A percentile compares a stretch with the other conserved stretches of the same genome.
phyloP scores from a whole-genome alignment of 352 stramenopile species.

The Globisporangium cylindrosporum region DNA sequence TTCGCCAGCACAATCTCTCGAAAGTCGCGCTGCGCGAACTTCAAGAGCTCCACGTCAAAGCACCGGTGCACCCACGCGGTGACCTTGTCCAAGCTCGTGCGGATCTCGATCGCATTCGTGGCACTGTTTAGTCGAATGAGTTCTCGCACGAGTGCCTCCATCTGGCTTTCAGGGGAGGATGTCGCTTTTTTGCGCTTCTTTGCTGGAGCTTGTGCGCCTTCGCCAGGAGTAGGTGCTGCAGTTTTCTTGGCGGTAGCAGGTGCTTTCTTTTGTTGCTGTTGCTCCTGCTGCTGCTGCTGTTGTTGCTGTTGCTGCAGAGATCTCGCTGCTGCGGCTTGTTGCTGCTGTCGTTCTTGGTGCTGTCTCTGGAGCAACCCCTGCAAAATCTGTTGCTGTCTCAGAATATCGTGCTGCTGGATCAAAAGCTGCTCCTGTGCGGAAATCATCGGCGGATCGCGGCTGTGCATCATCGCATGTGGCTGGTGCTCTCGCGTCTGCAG shows the following conservation, averaged over 20 bases:
- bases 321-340: slow-evolving; percentile 1
- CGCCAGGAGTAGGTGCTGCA: neutral
- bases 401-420: slow-evolving; percentile 45
- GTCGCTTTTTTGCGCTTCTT: slow-evolving; percentile 46
- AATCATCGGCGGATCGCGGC: slow-evolving; percentile 11
- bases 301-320: slow-evolving; percentile 14
- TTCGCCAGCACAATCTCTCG: slow-evolving; percentile 34
- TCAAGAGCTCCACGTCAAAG: slow-evolving; percentile 41
- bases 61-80: slow-evolving; percentile 54
- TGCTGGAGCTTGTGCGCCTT: slow-evolving; percentile 1
- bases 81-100: slow-evolving; percentile 52
- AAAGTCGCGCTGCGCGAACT: slow-evolving; percentile 60
- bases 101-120: slow-evolving; percentile 51
- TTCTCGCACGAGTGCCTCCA: slow-evolving; percentile 57
- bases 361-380: slow-evolving; percentile 35
- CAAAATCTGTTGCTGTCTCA: slow-evolving; percentile 46
- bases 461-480: slow-evolving; percentile 7
- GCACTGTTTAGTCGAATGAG: slow-evolving; percentile 47
- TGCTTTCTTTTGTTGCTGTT: slow-evolving; percentile 16
- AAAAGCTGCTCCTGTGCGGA: slow-evolving; percentile 33
- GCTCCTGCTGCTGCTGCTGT: slow-evolving; percentile 13
- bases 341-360: slow-evolving; percentile 21
- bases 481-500: slow-evolving; percentile 37
- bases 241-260: slow-evolving; percentile 1
- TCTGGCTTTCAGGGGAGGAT: slow-evolving; percentile 42